Evolutionary conservation across 768 basidiomycete genomes (phyloP), one percentile per base, ranked within the genome.

Genomic region (Pisolithus marmoratus): DNA sequence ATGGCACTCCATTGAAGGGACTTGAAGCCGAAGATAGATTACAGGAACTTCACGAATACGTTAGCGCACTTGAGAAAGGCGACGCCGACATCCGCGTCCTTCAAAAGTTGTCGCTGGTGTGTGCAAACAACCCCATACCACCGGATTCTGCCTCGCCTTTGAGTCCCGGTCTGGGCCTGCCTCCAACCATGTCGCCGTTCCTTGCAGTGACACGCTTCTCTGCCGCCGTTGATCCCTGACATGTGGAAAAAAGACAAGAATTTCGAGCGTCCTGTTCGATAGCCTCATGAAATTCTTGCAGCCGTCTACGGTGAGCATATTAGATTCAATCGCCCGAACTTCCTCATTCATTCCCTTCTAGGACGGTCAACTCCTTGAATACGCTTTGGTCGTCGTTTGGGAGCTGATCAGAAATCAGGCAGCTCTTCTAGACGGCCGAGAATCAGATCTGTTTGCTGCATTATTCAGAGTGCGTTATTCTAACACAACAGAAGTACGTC

Each of bases 381-480:
- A 90, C 59, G 91, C 82, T 24, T 69, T 94, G 57, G 86, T 93
- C 52, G 73, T 89, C 29, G 62, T 92, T 11, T 94, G 87, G 87
- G 91, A 94, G 66, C 74, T 92, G 62, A 70, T 94, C 5, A 85
- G 85, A 61, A 79, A 85, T 58, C 89, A 92, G 63, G 74, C 81
- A 22, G 66, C 75, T 27, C 78, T 84, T 55, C 71, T 94, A 12
- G 91, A 94, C 64, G 87, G 89, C 42, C 81, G 79, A 54, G 92
- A 94, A 71, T 78, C 81, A 9, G 85, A 87, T 50, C 67, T 94
- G 34, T 87, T 92, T 63, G 75, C 82, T 26, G 72, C 81, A 46
- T 73, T 94, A 41, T 73, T 95, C 58, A 76, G 72, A 41, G 75
- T 91, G 49, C 77, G 93, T 44, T 90, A 85, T 57, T 84, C 83